These are phyloP conservation scores for Inga laurina DNA, from an alignment of 306 rosid species.

Conservation along the genomic window DNA sequence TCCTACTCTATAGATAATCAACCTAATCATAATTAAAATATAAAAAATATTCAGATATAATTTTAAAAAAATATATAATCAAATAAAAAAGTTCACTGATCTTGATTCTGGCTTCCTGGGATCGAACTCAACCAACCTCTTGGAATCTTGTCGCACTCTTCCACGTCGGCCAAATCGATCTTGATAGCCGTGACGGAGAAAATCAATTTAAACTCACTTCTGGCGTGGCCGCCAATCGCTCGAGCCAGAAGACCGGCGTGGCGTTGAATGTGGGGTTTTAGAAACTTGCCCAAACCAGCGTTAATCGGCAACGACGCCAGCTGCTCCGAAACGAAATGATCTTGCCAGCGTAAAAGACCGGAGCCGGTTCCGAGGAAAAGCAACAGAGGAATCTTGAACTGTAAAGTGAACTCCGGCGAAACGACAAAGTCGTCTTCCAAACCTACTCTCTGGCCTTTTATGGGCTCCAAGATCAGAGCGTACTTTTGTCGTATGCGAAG, in stretches of 20 bases:
- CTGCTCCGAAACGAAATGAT: neutral
- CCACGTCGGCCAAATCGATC: neutral
- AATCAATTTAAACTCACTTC: neutral
- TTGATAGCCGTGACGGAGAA: neutral
- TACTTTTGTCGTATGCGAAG: neutral
- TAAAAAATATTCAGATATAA: no score
- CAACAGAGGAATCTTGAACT: neutral
- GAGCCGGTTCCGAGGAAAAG: neutral
- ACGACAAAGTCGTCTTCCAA: neutral
- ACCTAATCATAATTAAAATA: no score
- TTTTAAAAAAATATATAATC: no score
- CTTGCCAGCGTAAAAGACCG: no score
- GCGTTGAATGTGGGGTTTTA: neutral
- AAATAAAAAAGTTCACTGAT: no score
- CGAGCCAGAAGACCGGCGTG: neutral
- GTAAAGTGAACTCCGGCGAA: neutral
- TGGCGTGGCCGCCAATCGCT: no score
- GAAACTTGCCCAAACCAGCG: neutral
- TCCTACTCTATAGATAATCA: no score
- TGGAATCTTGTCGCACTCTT: neutral
- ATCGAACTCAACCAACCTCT: neutral
- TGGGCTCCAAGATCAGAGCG: neutral
- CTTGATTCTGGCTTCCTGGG: no score
- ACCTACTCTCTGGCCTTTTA: neutral
- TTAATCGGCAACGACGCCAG: neutral